Base-by-base conservation (phyloP, 257 asterid species). In the Nicotiana otophora region DNA sequence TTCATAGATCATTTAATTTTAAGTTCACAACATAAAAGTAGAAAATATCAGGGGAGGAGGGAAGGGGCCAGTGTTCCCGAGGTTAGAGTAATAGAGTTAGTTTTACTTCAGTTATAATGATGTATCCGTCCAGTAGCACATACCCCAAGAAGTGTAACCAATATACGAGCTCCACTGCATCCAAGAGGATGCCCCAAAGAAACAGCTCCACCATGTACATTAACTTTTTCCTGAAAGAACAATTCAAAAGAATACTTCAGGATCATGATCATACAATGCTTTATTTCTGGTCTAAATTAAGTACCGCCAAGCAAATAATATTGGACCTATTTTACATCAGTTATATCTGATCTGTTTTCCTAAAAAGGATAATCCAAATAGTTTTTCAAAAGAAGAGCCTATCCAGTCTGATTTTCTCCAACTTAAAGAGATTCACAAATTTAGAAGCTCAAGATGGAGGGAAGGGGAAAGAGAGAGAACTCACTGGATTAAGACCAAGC, bases 131-230 rank as follows among this genome's bases (percentile, higher is more conserved):
- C 7, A 26, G 57, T 20, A 54, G 39, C 33, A 69, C 92, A 76
- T 90, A 95, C 99, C 95, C 98, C 99, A 87, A 92, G 83, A 78
- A 92, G 98, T 39, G 99, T 88, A 84, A 91, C 98, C 89, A 93
- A 84, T 83, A 95, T 90, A 82, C 98, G 97, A 36, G 98, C 98
- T 78, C 99, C 98, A 85, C 98, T 93, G 89, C 98, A 95, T 23
- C 97, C 99, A 5, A 95, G 94, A 85, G 98, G 99, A 86, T 95
- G 98, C 36, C 99, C 99, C 86, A 95, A 86, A 20, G 97, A 86
- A 62, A 95, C 98, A 15, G 98, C 99, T 87, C 98, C 99, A 67
- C 99, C 99, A 62, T 95, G 97, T 70, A 92, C 90, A 33, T 95
- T 95, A 33, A 93, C 88, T 84, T 91, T 93, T 79, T 90, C 99